These are phyloP conservation scores for Paramecium primaurelia DNA, from an alignment of 73 alveolate genomes.

Conservation along the genomic window DNA sequence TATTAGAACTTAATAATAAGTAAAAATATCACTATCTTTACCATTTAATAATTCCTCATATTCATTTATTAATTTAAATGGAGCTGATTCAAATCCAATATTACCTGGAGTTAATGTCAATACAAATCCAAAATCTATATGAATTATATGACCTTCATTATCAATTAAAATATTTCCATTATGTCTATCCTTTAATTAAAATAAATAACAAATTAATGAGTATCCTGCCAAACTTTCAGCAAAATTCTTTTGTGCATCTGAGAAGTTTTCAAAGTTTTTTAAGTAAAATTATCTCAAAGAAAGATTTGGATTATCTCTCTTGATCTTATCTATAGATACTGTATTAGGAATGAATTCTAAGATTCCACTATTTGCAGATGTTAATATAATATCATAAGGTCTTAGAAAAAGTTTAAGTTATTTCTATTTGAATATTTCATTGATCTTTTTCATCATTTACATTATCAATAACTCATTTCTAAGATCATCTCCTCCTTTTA, in stretches of 20 bases:
- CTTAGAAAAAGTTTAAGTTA: slow-evolving; percentile 77
- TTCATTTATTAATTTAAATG: slow-evolving; percentile 89
- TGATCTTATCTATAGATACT: slow-evolving; percentile 89
- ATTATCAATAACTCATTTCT: slow-evolving; percentile 95
- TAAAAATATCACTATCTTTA: slow-evolving; percentile 19
- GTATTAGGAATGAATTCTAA: slow-evolving; percentile 94
- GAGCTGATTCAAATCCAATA: slow-evolving; percentile 95
- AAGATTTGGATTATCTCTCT: slow-evolving; percentile 66
- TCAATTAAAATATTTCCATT: slow-evolving; percentile 96
- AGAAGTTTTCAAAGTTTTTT: slow-evolving; percentile 78
- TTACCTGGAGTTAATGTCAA: slow-evolving; percentile 96
- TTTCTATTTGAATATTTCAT: slow-evolving; percentile 81
- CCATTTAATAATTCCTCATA: slow-evolving; percentile 32
- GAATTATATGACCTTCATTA: slow-evolving; percentile 94
- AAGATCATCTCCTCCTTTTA: slow-evolving; percentile 96
- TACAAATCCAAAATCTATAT: slow-evolving; percentile 95
- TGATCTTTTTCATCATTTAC: slow-evolving; percentile 85
- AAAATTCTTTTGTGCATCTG: slow-evolving; percentile 96
- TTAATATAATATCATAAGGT: slow-evolving; percentile 94
- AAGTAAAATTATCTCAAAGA: slow-evolving; percentile 68
- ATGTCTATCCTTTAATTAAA: slow-evolving; percentile 93
- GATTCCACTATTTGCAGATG: slow-evolving; percentile 88
- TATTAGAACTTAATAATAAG: slow-evolving; percentile 8
- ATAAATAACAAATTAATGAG: slow-evolving; percentile 89
- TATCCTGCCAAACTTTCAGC: slow-evolving; percentile 99